These are phyloP conservation scores for Saturnispora bothae DNA, from an alignment of 805 yeast species.

Conservation along the genomic window DNA sequence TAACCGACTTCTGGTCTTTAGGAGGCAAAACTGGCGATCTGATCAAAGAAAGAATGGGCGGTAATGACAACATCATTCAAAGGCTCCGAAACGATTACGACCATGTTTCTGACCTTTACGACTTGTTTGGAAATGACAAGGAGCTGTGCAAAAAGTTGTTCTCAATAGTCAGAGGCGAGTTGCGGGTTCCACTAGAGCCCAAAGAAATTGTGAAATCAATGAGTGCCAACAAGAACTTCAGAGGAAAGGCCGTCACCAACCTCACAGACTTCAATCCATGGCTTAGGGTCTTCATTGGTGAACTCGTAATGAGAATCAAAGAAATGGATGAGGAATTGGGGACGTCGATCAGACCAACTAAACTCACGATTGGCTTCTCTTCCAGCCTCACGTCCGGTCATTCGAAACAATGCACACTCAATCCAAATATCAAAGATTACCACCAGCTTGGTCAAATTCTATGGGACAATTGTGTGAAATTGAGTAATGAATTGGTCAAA, in stretches of 20 bases:
- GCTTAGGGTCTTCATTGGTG: slow-evolving; percentile 78
- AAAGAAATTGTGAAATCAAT: slow-evolving; percentile 67
- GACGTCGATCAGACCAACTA: slow-evolving; percentile 42
- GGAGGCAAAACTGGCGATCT: slow-evolving; percentile 82
- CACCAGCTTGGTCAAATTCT: slow-evolving; percentile 27
- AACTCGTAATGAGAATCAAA: slow-evolving; percentile 54
- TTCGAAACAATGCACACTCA: slow-evolving; percentile 35
- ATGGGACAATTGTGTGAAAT: slow-evolving; percentile 13
- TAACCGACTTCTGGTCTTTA: slow-evolving; percentile 77
- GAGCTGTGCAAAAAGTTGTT: slow-evolving; percentile 45
- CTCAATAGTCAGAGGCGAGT: slow-evolving; percentile 55
- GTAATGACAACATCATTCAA: slow-evolving; percentile 26
- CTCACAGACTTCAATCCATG: slow-evolving; percentile 57
- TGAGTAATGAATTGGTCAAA: slow-evolving; percentile 18
- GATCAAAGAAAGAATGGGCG: slow-evolving; percentile 36
- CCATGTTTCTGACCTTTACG: slow-evolving; percentile 29
- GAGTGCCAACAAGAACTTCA: slow-evolving; percentile 80
- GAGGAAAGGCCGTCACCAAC: slow-evolving; percentile 41
- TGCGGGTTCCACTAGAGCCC: slow-evolving; percentile 41
- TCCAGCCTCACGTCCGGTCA: slow-evolving; percentile 17
- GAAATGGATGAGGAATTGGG: slow-evolving; percentile 62
- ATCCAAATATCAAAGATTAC: slow-evolving; percentile 26
- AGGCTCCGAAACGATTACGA: slow-evolving; percentile 39
- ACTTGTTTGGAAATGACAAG: slow-evolving; percentile 31
- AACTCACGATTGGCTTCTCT: slow-evolving; percentile 33